Evolutionary conservation across 2,329 filamentous ascomycete species (phyloP).

Genomic region (Malbranchea cinnamomea): DNA sequence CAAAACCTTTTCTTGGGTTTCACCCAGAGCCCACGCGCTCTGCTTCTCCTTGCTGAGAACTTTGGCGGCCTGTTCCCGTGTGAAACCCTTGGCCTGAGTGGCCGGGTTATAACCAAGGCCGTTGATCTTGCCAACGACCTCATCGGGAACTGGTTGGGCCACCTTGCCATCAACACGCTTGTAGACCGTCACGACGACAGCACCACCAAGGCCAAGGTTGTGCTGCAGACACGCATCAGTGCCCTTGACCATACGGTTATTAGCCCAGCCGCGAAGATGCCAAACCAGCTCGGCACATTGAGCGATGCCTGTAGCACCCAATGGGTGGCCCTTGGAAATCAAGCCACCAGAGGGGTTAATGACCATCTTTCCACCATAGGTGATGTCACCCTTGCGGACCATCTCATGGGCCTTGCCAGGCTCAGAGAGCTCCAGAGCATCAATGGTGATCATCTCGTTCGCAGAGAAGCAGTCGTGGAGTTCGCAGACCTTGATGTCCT

Average conservation of each 20-base stretch:
- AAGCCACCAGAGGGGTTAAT: constrained; percentile 90
- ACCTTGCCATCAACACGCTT: constrained; percentile 61
- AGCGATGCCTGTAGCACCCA: constrained; percentile 86
- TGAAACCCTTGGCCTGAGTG: constrained; percentile 77
- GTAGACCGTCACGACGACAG: constrained; percentile 81
- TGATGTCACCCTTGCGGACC: constrained; percentile 75
- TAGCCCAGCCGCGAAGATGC: constrained; percentile 92
- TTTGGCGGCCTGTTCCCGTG: constrained; percentile 53
- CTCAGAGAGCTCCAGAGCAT: constrained; percentile 65
- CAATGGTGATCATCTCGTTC: constrained; percentile 84
- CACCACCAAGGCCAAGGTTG: constrained; percentile 82
- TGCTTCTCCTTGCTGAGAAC: constrained; percentile 54
- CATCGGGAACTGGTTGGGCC: constrained; percentile 45
- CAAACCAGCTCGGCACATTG: constrained; percentile 92
- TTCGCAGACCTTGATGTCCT: constrained; percentile 71
- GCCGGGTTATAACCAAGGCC: constrained; percentile 84
- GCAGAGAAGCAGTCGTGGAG: constrained; percentile 94
- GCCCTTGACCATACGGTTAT: constrained; percentile 58
- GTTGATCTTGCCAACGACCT: constrained; percentile 49
- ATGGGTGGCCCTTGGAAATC: constrained; percentile 89
- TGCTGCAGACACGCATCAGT: constrained; percentile 73
- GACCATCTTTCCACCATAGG: constrained; percentile 67
- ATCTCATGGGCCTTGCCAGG: constrained; percentile 83
- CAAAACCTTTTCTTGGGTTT: constrained; percentile 59
- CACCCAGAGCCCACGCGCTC: constrained; percentile 64